Evolutionary conservation across 768 basidiomycete species (phyloP), one percentile per base, ranked within the genome.

Genomic region (Termitomyces titanicus): DNA sequence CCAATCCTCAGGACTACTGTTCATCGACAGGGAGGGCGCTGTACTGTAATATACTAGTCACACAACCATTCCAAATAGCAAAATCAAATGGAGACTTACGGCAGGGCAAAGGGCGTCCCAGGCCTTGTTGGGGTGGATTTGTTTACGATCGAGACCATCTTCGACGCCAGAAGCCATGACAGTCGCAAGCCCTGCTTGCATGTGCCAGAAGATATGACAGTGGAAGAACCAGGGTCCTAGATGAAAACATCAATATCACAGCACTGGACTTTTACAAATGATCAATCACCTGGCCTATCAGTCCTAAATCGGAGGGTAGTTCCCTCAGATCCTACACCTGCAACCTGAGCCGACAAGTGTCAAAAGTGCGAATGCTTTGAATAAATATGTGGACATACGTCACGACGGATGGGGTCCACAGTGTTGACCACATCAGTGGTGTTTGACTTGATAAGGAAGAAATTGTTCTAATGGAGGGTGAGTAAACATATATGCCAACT

Each of bases 241-340:
- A 2, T 11, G 4, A 3, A 15, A 33, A 5, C 12, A 29, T 12
- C 12, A 37, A 33, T 31, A 10, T n/a, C 33, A 1, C 18, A 20
- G 4, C 11, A 22, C 5, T 9, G 18, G 1, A 13, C 12, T 34
- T 15, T 12, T 17, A n/a, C 11, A 25, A 25, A 13, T 47, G 9
- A 12, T 3, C 37, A 59, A 54, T 45, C 53, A 82, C 84, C 0
- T 81, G 70, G 64, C 81, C 83, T 24, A 59, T 84, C 79, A 5
- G 84, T 83, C 9, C 68, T 62, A 71, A 83, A 85, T 11, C 83
- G 76, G 40, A 86, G 54, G 1, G 72, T 78, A 13, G 53, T 62
- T 5, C 63, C 63, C 2, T 56, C 59, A 17, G 44, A 29, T 24
- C 63, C 65, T 6, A 61, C 51, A 24, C 48, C 63, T 11, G 59